Conservation (phyloP, 2,329 filamentous ascomycete species). For the Aspergillus amoenus region DNA sequence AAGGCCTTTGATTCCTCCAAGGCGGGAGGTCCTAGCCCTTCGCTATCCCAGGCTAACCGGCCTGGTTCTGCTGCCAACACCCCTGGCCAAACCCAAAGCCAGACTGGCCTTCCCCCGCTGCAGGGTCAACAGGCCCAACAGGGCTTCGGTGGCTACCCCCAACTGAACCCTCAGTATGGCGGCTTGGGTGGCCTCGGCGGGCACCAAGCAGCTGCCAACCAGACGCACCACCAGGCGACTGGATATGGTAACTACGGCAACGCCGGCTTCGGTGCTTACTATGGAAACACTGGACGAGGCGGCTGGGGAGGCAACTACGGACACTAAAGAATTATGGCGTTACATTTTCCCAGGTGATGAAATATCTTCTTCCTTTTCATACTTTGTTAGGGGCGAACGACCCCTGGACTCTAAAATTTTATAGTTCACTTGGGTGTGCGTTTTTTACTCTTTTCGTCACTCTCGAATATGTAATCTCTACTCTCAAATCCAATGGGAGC, state of each 20-base stretch:
- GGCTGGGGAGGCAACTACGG: constrained; percentile 50
- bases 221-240: constrained; percentile 42
- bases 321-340: constrained; percentile 37
- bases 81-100: constrained; percentile 50
- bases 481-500: constrained; percentile 34
- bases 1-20: constrained; percentile 61
- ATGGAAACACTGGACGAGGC: constrained; percentile 43
- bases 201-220: constrained; percentile 42
- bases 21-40: constrained; percentile 59
- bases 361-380: constrained; percentile 26
- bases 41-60: constrained; percentile 61
- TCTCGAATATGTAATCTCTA: constrained; percentile 43
- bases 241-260: constrained; percentile 45
- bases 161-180: constrained; percentile 55
- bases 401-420: constrained; percentile 14
- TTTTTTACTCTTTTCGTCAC: constrained; percentile 17
- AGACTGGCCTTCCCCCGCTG: constrained; percentile 54
- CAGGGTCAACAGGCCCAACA: constrained; percentile 56
- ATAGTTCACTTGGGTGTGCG: constrained; percentile 16
- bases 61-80: constrained; percentile 64
- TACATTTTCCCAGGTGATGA: constrained; percentile 27
- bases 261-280: constrained; percentile 45
- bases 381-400: constrained; percentile 16
- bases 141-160: constrained; percentile 57
- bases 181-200: constrained; percentile 44